A percentile compares a stretch with the other conserved stretches of the same genome.
Conservation (phyloP, 192 early-diverging fungal species). For the Backusella luteola region DNA sequence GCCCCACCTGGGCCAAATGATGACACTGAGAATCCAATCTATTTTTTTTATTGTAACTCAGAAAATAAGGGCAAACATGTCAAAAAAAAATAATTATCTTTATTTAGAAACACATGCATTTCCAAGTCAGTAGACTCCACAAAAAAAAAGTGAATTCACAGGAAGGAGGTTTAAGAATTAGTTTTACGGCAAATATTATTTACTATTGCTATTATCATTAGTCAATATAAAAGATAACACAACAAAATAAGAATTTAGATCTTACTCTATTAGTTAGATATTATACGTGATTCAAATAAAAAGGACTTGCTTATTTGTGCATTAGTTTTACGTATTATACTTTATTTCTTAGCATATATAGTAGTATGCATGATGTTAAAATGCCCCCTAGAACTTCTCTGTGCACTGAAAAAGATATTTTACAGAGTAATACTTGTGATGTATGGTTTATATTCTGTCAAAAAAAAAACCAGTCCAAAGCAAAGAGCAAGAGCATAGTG, state of each 20-base stretch:
- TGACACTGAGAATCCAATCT: not conserved
- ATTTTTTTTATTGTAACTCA: not conserved
- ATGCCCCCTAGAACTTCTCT: not conserved
- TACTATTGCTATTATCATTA: not conserved
- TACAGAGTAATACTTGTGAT: not conserved
- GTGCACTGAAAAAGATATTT: not conserved
- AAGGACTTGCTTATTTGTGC: not conserved
- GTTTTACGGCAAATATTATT: not conserved
- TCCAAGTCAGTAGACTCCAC: not conserved
- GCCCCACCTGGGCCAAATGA: not conserved
- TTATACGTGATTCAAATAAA: not conserved
- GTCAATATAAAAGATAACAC: not conserved
- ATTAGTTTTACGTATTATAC: not conserved
- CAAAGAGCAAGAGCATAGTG: not conserved
- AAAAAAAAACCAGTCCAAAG: not conserved
- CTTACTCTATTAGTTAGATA: not conserved
- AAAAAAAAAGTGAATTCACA: not conserved
- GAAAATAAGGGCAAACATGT: not conserved
- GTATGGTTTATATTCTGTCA: not conserved
- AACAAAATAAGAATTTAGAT: too few relatives aligned
- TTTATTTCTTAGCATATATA: not conserved
- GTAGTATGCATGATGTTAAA: not conserved
- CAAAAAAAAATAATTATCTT: not conserved
- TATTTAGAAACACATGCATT: constrained; percentile 1
- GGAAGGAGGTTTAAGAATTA: not conserved